Percentiles rank a stretch among this genome's conserved stretches.
phyloP scores from a whole-genome alignment of 23 red algal species.

The Chondrus crispus region DNA sequence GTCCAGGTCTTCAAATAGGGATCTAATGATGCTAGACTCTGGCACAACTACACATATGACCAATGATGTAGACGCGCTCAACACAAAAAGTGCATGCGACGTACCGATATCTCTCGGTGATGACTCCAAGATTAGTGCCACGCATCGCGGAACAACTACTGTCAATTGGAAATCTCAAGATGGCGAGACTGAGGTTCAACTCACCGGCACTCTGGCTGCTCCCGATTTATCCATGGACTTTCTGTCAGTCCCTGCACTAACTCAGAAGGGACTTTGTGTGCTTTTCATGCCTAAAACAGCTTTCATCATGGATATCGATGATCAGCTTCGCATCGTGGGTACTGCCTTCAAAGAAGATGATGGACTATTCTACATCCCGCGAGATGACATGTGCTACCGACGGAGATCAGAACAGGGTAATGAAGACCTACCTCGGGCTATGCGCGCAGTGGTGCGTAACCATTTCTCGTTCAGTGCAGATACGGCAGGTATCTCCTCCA shows the following conservation, averaged over 20 bases:
- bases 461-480: too few relatives aligned
- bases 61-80: neutral
- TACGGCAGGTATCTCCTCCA: too few relatives aligned
- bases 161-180: neutral
- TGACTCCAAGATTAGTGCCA: neutral
- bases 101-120: neutral
- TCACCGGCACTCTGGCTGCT: neutral
- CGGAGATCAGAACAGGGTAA: too few relatives aligned
- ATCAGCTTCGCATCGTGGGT: neutral
- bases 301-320: neutral
- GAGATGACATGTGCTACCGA: too few relatives aligned
- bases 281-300: neutral
- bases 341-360: neutral
- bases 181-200: neutral
- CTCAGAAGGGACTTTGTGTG: neutral
- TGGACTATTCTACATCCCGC: constrained; percentile 23
- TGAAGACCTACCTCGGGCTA: too few relatives aligned
- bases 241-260: constrained; percentile 17
- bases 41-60: constrained; percentile 25
- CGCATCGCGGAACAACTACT: neutral
- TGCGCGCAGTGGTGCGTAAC: too few relatives aligned
- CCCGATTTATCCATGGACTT: constrained; percentile 7
- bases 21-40: neutral
- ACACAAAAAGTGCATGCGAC: neutral
- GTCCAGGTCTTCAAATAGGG: neutral